Evolutionary conservation across 192 early-diverging fungal species (phyloP).

Genomic region (Coemansia sp.): DNA sequence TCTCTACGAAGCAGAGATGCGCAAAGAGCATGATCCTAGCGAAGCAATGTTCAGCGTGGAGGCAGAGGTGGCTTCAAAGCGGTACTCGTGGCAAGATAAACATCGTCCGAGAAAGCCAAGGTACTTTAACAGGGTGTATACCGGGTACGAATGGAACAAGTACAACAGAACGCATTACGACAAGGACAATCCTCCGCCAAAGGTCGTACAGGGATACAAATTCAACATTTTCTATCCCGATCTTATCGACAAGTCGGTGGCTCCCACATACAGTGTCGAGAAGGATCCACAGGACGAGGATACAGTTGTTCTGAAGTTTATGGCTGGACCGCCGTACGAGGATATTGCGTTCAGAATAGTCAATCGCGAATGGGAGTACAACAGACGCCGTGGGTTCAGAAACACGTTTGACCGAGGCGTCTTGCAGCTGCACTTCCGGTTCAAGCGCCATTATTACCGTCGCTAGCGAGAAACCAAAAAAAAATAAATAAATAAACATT

Average conservation of each 20-base stretch:
- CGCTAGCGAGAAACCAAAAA: slow-evolving; percentile 46
- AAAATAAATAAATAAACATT: background rate
- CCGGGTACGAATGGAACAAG: slow-evolving; percentile 99
- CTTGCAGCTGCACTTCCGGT: slow-evolving; percentile 78
- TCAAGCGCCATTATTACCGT: slow-evolving; percentile 79
- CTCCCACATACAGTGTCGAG: slow-evolving; percentile 88
- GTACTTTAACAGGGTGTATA: slow-evolving; percentile 96
- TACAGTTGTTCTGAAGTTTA: slow-evolving; percentile 85
- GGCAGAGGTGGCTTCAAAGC: slow-evolving; percentile 59
- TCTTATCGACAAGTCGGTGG: slow-evolving; percentile 85
- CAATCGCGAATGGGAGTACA: slow-evolving; percentile 94
- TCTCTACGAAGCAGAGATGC: slow-evolving; percentile 71
- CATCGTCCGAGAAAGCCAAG: slow-evolving; percentile 93
- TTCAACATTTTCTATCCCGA: slow-evolving; percentile 99
- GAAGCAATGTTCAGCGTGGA: slow-evolving; percentile 80
- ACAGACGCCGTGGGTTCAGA: slow-evolving; percentile 82
- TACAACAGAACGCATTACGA: slow-evolving; percentile 99
- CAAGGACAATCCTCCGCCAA: slow-evolving; percentile 95
- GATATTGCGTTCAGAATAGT: slow-evolving; percentile 97
- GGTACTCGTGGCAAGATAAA: slow-evolving; percentile 88
- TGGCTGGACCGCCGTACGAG: slow-evolving; percentile 95
- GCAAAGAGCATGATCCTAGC: slow-evolving; percentile 73
- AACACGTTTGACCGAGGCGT: slow-evolving; percentile 81
- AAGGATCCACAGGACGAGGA: slow-evolving; percentile 66
- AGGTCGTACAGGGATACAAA: slow-evolving; percentile 96